Conservation (phyloP, 2,329 filamentous ascomycete genomes). For the Xylariaceae sp. region DNA sequence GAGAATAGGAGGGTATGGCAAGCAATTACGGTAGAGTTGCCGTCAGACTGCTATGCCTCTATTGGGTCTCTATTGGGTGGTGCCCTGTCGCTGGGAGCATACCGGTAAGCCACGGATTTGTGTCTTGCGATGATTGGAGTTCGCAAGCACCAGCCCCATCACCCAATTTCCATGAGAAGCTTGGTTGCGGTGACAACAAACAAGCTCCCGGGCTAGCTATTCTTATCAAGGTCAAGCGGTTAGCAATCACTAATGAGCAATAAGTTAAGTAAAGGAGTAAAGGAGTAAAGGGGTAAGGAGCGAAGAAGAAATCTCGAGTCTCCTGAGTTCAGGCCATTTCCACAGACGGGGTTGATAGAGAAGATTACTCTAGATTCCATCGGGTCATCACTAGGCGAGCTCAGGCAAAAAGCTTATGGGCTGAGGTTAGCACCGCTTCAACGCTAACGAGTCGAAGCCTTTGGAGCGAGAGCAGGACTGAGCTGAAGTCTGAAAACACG, state of each 20-base stretch:
- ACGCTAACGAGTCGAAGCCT: too few species aligned
- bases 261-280: too few species aligned
- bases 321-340: too few species aligned
- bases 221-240: conserved; percentile 25
- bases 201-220: conserved; percentile 25
- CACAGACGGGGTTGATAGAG: too few species aligned
- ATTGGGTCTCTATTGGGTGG: conserved; percentile 9
- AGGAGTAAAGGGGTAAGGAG: neutral
- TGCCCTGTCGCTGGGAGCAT: conserved; percentile 17
- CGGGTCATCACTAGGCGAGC: too few species aligned
- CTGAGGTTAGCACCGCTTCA: too few species aligned
- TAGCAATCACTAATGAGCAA: conserved; percentile 9
- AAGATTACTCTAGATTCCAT: too few species aligned
- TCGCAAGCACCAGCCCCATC: conserved; percentile 30
- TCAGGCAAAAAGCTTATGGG: too few species aligned
- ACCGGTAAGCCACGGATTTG: conserved; percentile 31
- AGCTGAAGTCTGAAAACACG: neutral
- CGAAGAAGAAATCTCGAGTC: too few species aligned
- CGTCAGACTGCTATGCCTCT: conserved; percentile 19
- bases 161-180: conserved; percentile 26
- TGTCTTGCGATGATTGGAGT: conserved; percentile 36
- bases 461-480: too few species aligned
- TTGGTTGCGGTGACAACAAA: conserved; percentile 8
- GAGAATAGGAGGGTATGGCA: neutral
- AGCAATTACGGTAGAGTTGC: conserved; percentile 24